Evolutionary conservation across 345 rosid species (phyloP).

Genomic region (Zanthoxylum bungeanum): DNA sequence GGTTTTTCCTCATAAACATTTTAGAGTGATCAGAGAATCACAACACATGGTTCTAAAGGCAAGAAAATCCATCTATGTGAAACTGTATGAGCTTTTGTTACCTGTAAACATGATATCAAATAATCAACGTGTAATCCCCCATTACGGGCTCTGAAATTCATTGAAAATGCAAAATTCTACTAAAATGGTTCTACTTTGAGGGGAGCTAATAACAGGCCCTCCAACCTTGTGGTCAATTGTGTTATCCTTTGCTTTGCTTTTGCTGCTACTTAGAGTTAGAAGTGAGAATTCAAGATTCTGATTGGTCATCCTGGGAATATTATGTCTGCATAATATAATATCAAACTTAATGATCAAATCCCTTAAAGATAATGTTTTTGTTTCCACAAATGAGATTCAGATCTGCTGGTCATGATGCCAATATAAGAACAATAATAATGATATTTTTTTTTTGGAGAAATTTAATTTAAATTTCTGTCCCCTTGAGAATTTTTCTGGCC

Average conservation of each 20-base stretch:
- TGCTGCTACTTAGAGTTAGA: conserved; percentile 2
- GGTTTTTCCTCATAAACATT: too few species aligned
- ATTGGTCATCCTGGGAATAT: conserved; percentile 5
- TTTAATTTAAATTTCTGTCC: background rate
- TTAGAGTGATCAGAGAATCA: too few species aligned
- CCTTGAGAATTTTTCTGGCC: background rate
- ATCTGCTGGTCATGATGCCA: background rate
- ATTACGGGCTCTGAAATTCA: background rate
- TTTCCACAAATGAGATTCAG: conserved; percentile 1
- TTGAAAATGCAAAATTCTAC: background rate
- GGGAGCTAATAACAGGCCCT: background rate
- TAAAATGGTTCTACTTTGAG: background rate
- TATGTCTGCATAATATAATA: conserved; percentile 1
- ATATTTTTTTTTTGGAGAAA: too few species aligned
- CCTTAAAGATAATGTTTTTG: conserved; percentile 18
- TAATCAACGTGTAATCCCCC: background rate
- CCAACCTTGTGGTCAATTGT: conserved; percentile 1
- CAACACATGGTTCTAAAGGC: background rate
- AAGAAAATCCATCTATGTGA: background rate
- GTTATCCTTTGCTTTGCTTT: background rate
- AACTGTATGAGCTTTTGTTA: background rate
- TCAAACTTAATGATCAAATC: conserved; percentile 12
- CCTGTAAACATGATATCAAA: conserved; percentile 3
- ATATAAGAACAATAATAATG: background rate
- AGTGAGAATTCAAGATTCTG: background rate